A percentile compares a stretch with the other conserved stretches of the same genome.
These are phyloP conservation scores for Helotiales sp. DNA, from an alignment of 2,329 filamentous ascomycete genomes.

Conservation along the genomic window DNA sequence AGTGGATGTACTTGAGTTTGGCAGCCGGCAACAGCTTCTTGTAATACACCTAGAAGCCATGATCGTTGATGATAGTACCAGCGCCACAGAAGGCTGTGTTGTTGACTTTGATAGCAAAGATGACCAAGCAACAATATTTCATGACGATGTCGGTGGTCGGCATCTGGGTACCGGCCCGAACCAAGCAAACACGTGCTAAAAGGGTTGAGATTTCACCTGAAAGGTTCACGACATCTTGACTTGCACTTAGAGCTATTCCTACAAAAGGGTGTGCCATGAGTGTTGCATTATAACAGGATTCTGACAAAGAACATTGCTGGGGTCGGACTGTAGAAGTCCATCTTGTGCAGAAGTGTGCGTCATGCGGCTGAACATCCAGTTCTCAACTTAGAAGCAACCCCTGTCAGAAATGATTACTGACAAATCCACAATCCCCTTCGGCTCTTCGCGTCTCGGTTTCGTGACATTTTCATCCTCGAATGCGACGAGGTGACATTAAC, in stretches of 20 bases:
- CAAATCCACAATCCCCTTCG: not conserved
- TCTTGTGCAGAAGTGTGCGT: not conserved
- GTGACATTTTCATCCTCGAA: not conserved
- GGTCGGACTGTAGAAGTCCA: not conserved
- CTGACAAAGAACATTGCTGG: not conserved
- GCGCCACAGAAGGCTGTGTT: not conserved
- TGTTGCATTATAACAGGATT: no score
- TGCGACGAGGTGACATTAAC: conserved; percentile 4
- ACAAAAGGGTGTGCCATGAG: no score
- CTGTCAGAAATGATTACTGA: no score
- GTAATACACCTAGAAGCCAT: conserved; percentile 31
- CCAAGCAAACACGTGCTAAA: conserved; percentile 1
- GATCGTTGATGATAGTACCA: not conserved
- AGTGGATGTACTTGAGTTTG: conserved; percentile 18
- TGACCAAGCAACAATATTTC: no score
- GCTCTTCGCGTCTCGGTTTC: conserved; percentile 1
- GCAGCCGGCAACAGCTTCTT: conserved; percentile 24
- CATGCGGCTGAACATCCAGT: no score
- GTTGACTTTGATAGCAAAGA: not conserved
- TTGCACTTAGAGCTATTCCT: no score
- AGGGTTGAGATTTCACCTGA: no score
- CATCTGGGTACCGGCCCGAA: not conserved
- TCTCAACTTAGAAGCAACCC: no score
- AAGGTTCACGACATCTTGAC: not conserved
- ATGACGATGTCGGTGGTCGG: conserved; percentile 2